phyloP scores from a whole-genome alignment of 2,329 filamentous ascomycete species.

The Sporothrix luriei region DNA sequence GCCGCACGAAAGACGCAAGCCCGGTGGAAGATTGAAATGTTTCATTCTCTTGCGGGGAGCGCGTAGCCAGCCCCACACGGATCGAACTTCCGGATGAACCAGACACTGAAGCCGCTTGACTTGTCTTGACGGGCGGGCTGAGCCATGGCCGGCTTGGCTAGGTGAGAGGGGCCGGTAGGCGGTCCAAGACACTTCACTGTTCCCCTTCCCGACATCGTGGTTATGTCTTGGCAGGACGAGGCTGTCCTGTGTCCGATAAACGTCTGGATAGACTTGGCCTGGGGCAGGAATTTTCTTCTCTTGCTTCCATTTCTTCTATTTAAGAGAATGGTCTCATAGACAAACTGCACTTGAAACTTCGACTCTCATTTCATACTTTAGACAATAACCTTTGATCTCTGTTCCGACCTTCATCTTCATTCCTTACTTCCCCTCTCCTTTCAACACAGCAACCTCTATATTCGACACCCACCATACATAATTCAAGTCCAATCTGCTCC shows the following conservation, averaged over 20 bases:
- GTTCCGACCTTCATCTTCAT: not conserved
- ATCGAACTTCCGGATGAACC: not conserved
- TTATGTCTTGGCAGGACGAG: conserved; percentile 4
- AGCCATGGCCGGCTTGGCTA: conserved; percentile 4
- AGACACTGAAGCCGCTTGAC: not conserved
- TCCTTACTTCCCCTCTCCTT: not conserved
- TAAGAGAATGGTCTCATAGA: conserved; percentile 4
- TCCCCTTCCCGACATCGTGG: too few relatives aligned
- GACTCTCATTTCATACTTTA: not conserved
- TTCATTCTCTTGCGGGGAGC: conserved; percentile 1
- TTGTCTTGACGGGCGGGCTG: conserved; percentile 1
- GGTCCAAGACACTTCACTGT: conserved; percentile 16
- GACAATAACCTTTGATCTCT: too few relatives aligned
- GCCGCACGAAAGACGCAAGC: not conserved
- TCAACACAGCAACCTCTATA: not conserved
- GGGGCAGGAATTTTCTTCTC: not conserved
- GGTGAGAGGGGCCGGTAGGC: conserved; percentile 10
- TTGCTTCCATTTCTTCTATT: not conserved
- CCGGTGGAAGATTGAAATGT: not conserved
- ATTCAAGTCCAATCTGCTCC: not conserved
- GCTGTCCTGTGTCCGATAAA: not conserved
- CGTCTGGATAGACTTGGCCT: not conserved
- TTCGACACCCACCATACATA: not conserved
- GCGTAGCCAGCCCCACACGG: conserved; percentile 10
- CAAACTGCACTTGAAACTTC: not conserved